phyloP scores from a whole-genome alignment of 2,329 filamentous ascomycete species.

The Colletotrichum musicola region DNA sequence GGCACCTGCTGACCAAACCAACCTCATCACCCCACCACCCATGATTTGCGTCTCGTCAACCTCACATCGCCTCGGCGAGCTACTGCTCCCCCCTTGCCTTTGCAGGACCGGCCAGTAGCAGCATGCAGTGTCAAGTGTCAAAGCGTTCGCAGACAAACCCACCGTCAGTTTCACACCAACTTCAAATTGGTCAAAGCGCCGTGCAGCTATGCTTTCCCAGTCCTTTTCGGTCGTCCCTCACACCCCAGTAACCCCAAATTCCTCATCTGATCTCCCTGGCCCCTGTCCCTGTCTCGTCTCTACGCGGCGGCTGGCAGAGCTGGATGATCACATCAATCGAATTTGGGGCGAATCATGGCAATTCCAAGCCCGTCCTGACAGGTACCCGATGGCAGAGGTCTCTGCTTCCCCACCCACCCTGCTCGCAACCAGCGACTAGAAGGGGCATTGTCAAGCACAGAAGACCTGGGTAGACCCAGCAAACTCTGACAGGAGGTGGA shows the following conservation, averaged over 20 bases:
- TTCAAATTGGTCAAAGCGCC: slow-evolving; percentile 36
- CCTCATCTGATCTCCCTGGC: slow-evolving; percentile 33
- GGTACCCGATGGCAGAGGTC: slow-evolving; percentile 12
- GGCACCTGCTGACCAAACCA: background rate
- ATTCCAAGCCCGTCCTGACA: slow-evolving; percentile 29
- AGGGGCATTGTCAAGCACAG: slow-evolving; percentile 15
- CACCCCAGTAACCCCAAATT: slow-evolving; percentile 34
- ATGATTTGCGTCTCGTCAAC: background rate
- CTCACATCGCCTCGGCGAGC: slow-evolving; percentile 5
- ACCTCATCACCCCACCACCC: background rate
- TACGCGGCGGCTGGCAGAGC: slow-evolving; percentile 33
- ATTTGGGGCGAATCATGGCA: slow-evolving; percentile 28
- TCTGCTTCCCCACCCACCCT: background rate
- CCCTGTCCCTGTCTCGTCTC: slow-evolving; percentile 20
- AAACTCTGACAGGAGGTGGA: slow-evolving; percentile 25
- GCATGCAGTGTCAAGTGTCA: slow-evolving; percentile 24
- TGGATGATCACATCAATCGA: slow-evolving; percentile 36
- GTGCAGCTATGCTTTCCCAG: slow-evolving; percentile 8
- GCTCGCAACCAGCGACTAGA: slow-evolving; percentile 27
- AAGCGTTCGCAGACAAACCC: slow-evolving; percentile 35
- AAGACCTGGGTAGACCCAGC: slow-evolving; percentile 5
- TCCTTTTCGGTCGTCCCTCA: background rate
- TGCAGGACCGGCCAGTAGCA: slow-evolving; percentile 14
- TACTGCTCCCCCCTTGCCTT: slow-evolving; percentile 3
- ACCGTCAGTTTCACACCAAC: slow-evolving; percentile 36